A percentile compares a stretch with the other conserved stretches of the same genome.
Evolutionary conservation across 106 monocot genomes (phyloP).

Genomic region (Dactylorhiza incarnata): DNA sequence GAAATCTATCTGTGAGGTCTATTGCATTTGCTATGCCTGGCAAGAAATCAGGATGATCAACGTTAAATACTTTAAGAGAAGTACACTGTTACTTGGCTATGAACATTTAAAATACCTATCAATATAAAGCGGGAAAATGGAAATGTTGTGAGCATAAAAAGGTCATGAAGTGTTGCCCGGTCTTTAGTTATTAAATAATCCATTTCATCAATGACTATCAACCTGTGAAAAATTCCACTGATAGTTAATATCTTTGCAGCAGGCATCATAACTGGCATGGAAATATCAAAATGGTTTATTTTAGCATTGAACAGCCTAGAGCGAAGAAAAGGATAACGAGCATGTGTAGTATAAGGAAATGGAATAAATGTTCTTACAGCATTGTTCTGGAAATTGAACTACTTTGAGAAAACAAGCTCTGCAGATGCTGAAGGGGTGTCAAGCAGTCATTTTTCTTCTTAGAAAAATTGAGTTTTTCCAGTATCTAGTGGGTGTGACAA

Average conservation of each 20-base stretch:
- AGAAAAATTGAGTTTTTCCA: conserved; percentile 30
- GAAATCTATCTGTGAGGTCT: conserved; percentile 90
- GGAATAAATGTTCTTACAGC: conserved; percentile 38
- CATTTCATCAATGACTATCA: conserved; percentile 85
- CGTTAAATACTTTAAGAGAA: neutral
- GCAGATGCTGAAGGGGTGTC: conserved; percentile 56
- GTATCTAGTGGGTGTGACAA: conserved; percentile 37
- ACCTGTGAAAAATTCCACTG: conserved; percentile 23
- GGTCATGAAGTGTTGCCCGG: conserved; percentile 77
- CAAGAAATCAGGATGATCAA: conserved; percentile 8
- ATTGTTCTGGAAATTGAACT: conserved; percentile 26
- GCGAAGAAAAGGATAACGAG: neutral
- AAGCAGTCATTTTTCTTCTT: conserved; percentile 27
- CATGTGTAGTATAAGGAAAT: neutral
- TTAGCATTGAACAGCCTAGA: neutral
- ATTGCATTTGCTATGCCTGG: conserved; percentile 97
- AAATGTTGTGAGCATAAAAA: conserved; percentile 91
- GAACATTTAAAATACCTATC: conserved; percentile 47
- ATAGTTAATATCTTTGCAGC: neutral
- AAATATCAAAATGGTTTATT: neutral
- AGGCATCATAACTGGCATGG: neutral
- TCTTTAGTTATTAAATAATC: conserved; percentile 95
- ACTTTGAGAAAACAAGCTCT: conserved; percentile 45
- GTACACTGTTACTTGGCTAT: neutral
- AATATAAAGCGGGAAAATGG: conserved; percentile 76